Percentiles rank a stretch among this genome's conserved stretches.
Evolutionary conservation across 2,329 filamentous ascomycete species (phyloP).

Genomic region (Aspergillus sp.): DNA sequence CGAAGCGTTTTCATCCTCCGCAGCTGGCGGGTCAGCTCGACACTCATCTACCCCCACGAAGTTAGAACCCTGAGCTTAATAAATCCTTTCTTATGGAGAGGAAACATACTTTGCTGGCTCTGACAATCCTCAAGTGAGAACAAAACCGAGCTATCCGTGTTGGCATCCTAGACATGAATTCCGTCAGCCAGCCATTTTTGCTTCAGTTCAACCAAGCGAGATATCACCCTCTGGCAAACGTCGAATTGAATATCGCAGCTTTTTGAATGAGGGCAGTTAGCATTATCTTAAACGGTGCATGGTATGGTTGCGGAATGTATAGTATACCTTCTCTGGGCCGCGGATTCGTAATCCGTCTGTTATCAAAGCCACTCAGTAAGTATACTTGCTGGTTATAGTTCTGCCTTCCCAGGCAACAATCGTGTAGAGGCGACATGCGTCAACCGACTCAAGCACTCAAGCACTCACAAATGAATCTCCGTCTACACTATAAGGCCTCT

Average conservation of each 20-base stretch:
- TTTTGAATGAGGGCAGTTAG: not conserved
- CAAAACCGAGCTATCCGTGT: constrained; percentile 8
- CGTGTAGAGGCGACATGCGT: not conserved
- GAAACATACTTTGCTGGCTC: constrained; percentile 14
- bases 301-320: too few relatives aligned
- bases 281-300: too few relatives aligned
- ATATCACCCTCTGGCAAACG: constrained; percentile 19
- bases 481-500: constrained; percentile 23
- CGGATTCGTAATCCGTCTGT: constrained; percentile 20
- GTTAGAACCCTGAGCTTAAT: not conserved
- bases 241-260: constrained; percentile 26
- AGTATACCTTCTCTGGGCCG: constrained; percentile 21
- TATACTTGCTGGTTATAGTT: not conserved
- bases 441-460: not conserved
- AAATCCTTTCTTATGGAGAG: not conserved
- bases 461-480: constrained; percentile 25
- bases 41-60: not conserved
- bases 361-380: not conserved
- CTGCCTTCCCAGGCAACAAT: not conserved
- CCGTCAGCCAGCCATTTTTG: not conserved
- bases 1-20: not conserved
- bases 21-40: not conserved
- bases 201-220: not conserved
- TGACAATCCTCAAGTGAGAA: constrained; percentile 20
- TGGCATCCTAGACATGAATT: constrained; percentile 12